Evolutionary conservation across 352 stramenopile genomes (phyloP).

Genomic region (Phytophthora pseudosyringae): DNA sequence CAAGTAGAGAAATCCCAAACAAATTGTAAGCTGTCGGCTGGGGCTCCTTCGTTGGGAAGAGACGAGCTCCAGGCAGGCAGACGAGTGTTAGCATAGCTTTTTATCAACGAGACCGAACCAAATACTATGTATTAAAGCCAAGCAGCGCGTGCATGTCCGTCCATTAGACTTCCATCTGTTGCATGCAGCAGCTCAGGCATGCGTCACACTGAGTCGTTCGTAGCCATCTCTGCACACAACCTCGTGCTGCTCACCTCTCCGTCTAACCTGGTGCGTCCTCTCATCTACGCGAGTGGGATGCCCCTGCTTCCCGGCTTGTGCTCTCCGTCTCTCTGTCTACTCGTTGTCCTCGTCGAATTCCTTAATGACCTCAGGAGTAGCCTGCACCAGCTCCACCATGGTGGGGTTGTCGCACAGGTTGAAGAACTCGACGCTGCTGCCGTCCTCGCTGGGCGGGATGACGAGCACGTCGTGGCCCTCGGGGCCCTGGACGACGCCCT

Average conservation of each 20-base stretch:
- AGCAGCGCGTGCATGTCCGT: slow-evolving; percentile 8
- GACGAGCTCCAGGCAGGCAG: slow-evolving; percentile 6
- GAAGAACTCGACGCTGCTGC: slow-evolving; percentile 79
- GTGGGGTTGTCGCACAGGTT: slow-evolving; percentile 85
- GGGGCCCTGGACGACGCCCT: slow-evolving; percentile 62
- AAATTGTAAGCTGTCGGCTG: slow-evolving; percentile 23
- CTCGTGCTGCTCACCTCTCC: slow-evolving; percentile 6
- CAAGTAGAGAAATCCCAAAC: slow-evolving; percentile 14
- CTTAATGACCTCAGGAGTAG: slow-evolving; percentile 75
- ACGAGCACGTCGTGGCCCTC: slow-evolving; percentile 76
- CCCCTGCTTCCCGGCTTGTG: background rate
- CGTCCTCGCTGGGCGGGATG: slow-evolving; percentile 67
- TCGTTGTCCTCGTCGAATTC: slow-evolving; percentile 67
- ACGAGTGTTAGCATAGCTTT: slow-evolving; percentile 39
- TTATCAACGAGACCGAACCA: slow-evolving; percentile 39
- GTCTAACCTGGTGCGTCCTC: slow-evolving; percentile 21
- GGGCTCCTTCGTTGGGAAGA: slow-evolving; percentile 17
- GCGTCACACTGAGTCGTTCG: slow-evolving; percentile 1
- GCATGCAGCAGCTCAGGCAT: slow-evolving; percentile 6
- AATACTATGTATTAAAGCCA: slow-evolving; percentile 48
- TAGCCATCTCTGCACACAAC: slow-evolving; percentile 8
- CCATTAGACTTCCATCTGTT: background rate
- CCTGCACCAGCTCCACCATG: slow-evolving; percentile 85
- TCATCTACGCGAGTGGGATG: slow-evolving; percentile 5
- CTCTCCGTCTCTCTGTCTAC: slow-evolving; percentile 15